Conservation (phyloP, 2,329 filamentous ascomycete genomes). For the Paracamarosporium sp. region DNA sequence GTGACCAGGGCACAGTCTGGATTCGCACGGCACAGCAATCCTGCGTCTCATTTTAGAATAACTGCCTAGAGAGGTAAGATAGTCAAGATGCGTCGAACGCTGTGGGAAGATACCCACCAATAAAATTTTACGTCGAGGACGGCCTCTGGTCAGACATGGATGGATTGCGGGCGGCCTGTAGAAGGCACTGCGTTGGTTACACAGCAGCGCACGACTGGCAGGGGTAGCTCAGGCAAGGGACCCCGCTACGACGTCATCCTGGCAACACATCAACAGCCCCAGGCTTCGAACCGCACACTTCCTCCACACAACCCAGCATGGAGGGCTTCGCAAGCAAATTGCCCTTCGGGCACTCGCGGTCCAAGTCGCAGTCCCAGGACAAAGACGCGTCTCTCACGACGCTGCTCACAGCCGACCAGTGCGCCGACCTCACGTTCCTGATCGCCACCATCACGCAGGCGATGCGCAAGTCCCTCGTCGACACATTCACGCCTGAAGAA, state of each 20-base stretch:
- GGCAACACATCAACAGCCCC: slow-evolving; percentile 2
- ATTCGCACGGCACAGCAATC: not conserved
- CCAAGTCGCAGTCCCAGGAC: slow-evolving; percentile 24
- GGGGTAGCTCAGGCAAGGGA: not conserved
- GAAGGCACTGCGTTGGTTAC: too few species aligned
- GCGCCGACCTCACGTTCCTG: slow-evolving; percentile 55
- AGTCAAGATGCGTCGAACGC: not conserved
- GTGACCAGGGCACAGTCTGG: too few species aligned
- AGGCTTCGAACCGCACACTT: not conserved
- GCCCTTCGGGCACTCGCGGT: slow-evolving; percentile 41
- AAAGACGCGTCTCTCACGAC: slow-evolving; percentile 51
- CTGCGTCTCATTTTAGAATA: not conserved
- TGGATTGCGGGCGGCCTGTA: too few species aligned
- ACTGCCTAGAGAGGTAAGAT: not conserved
- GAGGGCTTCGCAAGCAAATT: slow-evolving; percentile 40
- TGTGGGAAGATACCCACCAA: not conserved
- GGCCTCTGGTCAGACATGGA: too few species aligned
- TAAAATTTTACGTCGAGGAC: not conserved
- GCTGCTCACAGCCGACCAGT: slow-evolving; percentile 53
- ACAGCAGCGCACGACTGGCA: too few species aligned
- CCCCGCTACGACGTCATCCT: slow-evolving; percentile 10
- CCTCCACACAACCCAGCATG: slow-evolving; percentile 19
- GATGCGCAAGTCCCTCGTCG: slow-evolving; percentile 54
- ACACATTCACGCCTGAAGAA: slow-evolving; percentile 48
- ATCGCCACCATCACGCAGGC: slow-evolving; percentile 56